phyloP scores from a whole-genome alignment of 2,329 filamentous ascomycete genomes.

The Chalaropsis ovoidea region DNA sequence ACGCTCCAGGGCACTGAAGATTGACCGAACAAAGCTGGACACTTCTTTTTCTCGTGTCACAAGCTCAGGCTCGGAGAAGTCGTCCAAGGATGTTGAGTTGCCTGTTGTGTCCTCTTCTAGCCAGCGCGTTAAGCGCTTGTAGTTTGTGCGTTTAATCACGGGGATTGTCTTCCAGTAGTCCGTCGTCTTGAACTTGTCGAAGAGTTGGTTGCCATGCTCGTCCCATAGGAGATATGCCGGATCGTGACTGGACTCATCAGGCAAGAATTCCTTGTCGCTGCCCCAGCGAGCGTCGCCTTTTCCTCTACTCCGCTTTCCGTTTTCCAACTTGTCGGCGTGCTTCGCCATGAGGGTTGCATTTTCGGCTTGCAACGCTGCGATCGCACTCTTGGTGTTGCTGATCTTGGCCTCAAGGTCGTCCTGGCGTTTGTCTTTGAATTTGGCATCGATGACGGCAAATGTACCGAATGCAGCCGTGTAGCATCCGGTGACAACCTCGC shows the following conservation, averaged over 20 bases:
- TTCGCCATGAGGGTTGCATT: constrained; percentile 23
- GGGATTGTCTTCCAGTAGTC: constrained; percentile 24
- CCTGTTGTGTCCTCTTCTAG: constrained; percentile 14
- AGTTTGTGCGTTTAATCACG: constrained; percentile 23
- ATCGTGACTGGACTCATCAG: constrained; percentile 21
- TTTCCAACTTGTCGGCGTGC: constrained; percentile 17
- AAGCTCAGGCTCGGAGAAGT: constrained; percentile 17
- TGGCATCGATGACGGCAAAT: constrained; percentile 52
- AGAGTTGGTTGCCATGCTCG: constrained; percentile 21
- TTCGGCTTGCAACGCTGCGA: constrained; percentile 25
- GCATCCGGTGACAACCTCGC: constrained; percentile 53
- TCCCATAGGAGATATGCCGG: constrained; percentile 24
- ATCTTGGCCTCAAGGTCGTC: constrained; percentile 50
- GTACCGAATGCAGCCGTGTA: constrained; percentile 59
- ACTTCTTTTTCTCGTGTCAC: constrained; percentile 17
- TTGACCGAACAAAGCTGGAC: constrained; percentile 22
- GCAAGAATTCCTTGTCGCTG: constrained; percentile 20
- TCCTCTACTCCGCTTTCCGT: background rate
- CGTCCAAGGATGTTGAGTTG: background rate
- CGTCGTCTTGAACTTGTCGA: constrained; percentile 17
- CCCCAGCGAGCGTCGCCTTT: constrained; percentile 11
- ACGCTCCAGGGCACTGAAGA: constrained; percentile 18
- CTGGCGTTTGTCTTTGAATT: constrained; percentile 47
- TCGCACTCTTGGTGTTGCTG: constrained; percentile 25
- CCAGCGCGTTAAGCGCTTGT: constrained; percentile 23